phyloP scores from a whole-genome alignment of 352 stramenopile species.

The Phytopythium montanum region DNA sequence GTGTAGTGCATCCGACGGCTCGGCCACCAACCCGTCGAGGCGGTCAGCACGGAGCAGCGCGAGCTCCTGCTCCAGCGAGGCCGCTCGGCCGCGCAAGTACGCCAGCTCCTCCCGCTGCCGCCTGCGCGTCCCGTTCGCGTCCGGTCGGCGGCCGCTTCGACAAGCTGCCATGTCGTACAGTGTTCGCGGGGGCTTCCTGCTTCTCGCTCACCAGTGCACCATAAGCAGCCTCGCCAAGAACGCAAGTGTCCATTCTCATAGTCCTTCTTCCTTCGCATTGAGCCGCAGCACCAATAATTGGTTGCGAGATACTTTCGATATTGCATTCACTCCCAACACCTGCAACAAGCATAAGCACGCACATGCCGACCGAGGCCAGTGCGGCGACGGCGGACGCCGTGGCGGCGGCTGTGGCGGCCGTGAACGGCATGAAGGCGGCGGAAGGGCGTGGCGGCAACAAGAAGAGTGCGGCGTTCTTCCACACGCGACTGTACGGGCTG shows the following conservation, averaged over 20 bases:
- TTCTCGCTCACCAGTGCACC: too few species aligned
- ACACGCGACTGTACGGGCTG: conserved; percentile 27
- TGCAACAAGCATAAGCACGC: not conserved
- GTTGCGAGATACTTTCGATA: too few species aligned
- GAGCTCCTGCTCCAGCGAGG: conserved; percentile 2
- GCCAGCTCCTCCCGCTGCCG: not conserved
- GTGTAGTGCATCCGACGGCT: not conserved
- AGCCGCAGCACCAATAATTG: too few species aligned
- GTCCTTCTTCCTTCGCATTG: too few species aligned
- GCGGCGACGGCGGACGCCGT: not conserved
- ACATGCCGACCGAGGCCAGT: too few species aligned
- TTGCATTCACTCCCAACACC: too few species aligned
- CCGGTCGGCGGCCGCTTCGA: too few species aligned
- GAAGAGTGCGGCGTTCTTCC: conserved; percentile 38
- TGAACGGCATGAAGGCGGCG: not conserved
- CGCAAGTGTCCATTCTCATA: too few species aligned
- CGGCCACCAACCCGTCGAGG: not conserved
- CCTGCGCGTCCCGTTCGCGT: not conserved
- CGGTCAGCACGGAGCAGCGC: not conserved
- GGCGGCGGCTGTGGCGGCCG: not conserved
- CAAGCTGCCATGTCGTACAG: too few species aligned
- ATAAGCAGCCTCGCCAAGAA: too few species aligned
- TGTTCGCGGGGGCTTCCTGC: too few species aligned
- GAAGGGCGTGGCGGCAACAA: conserved; percentile 19
- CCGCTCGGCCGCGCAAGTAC: not conserved